A percentile compares a stretch with the other conserved stretches of the same genome.
Evolutionary conservation across 768 basidiomycete genomes (phyloP).

Genomic region (Kondoa subrosea): DNA sequence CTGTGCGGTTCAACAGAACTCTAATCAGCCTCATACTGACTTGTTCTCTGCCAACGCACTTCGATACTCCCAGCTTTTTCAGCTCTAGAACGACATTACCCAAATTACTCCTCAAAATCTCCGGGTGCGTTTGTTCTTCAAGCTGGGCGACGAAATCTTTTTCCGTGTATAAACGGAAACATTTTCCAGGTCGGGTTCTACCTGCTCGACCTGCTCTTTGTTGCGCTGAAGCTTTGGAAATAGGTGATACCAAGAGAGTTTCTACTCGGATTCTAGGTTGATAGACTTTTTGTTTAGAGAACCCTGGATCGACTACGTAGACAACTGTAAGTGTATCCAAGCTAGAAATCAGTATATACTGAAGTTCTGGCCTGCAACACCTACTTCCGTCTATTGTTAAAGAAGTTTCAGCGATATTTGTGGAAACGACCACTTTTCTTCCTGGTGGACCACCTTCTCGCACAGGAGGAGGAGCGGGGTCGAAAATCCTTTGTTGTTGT

Average conservation of each 20-base stretch:
- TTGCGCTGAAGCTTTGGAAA: slow-evolving; percentile 90
- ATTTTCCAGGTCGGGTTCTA: slow-evolving; percentile 88
- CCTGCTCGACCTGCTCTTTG: slow-evolving; percentile 93
- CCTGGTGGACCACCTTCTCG: slow-evolving; percentile 57
- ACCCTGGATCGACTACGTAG: slow-evolving; percentile 96
- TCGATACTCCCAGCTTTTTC: slow-evolving; percentile 85
- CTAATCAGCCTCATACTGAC: slow-evolving; percentile 54
- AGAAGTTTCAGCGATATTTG: slow-evolving; percentile 95
- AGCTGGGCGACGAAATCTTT: slow-evolving; percentile 90
- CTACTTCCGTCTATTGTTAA: slow-evolving; percentile 83
- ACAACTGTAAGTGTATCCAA: slow-evolving; percentile 39
- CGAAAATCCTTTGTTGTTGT: slow-evolving; percentile 94
- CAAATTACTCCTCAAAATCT: slow-evolving; percentile 82
- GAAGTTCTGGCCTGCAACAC: neutral
- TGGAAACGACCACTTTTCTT: slow-evolving; percentile 83
- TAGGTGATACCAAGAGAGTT: slow-evolving; percentile 77
- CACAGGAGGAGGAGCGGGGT: slow-evolving; percentile 54
- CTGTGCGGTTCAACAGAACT: slow-evolving; percentile 1
- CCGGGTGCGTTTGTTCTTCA: slow-evolving; percentile 93
- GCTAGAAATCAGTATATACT: neutral
- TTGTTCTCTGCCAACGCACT: slow-evolving; percentile 44
- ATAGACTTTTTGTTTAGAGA: slow-evolving; percentile 96
- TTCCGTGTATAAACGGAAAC: slow-evolving; percentile 91
- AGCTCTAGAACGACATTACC: slow-evolving; percentile 85
- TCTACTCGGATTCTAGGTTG: slow-evolving; percentile 95